phyloP scores from a whole-genome alignment of 2,329 filamentous ascomycete genomes.

The Aureobasidium subglaciale region DNA sequence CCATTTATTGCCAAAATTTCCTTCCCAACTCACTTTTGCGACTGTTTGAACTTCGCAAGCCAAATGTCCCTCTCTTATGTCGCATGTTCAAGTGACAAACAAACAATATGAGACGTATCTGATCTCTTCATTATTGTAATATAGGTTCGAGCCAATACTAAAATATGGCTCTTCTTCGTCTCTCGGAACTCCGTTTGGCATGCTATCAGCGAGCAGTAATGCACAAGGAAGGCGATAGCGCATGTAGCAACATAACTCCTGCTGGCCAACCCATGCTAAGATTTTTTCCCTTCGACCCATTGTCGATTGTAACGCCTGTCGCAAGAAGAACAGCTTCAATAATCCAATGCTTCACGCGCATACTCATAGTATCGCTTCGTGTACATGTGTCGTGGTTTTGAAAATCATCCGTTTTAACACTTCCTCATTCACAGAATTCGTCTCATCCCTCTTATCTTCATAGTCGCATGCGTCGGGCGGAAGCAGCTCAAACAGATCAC shows the following conservation, averaged over 20 bases:
- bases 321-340: conserved; percentile 12
- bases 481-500: too few relatives aligned
- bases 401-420: conserved; percentile 2
- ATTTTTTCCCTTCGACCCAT: conserved; percentile 6
- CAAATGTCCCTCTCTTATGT: too few relatives aligned
- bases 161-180: neutral
- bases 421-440: neutral
- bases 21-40: too few relatives aligned
- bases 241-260: conserved; percentile 13
- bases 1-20: too few relatives aligned
- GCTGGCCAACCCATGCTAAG: conserved; percentile 11
- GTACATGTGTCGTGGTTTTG: neutral
- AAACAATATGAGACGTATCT: neutral
- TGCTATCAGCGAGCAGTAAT: conserved; percentile 8
- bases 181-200: conserved; percentile 4
- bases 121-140: conserved; percentile 6
- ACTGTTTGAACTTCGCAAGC: too few relatives aligned
- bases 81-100: neutral
- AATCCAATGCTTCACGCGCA: conserved; percentile 9
- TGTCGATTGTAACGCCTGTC: conserved; percentile 8
- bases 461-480: neutral
- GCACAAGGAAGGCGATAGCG: conserved; percentile 9
- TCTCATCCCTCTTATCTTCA: conserved; percentile 1
- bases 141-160: neutral
- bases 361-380: conserved; percentile 1